Evolutionary conservation across 2,329 filamentous ascomycete species (phyloP), one percentile per base, ranked within the genome.

Genomic region (Cordyceps militaris): DNA sequence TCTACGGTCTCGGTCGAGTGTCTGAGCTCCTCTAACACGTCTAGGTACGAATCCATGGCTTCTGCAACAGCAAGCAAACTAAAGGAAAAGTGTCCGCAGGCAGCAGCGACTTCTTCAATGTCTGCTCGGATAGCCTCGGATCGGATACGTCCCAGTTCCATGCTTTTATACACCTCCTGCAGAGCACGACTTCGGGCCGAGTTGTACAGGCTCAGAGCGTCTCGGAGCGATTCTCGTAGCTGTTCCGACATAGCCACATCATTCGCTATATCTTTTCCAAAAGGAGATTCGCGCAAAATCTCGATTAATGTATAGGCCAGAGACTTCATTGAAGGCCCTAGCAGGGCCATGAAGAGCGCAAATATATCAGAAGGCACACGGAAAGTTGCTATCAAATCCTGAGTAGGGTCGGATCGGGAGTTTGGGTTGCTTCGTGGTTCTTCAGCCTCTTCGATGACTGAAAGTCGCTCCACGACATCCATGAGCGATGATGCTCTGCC

Each of bases 71-170:
- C 89, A 61, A 94, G 83, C 26, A 99, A 77, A 44, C 89, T 95
- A 69, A 94, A 97, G 67, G 89, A 93, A 68, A 97, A 99, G 71
- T 97, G 92, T 0, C 94, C 93, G 67, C 94, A 99, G 58, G 92
- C 95, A n/a, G 94, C 93, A 42, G 93, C 92, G 11, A 97, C 92
- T 71, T 99, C 94, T 70, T 99, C 94, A 58, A 96, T 91, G 70
- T 97, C 94, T 2, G 93, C 94, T 67, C 95, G 87, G 9, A 93
- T 81, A 61, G 88, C 87, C 54, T 90, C 80, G 0, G 87, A 86
- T 43, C 84, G 81, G 3, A 84, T 77, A 59, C 83, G 83, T 11
- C 83, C 83, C 40, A 91, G 78, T 64, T 91, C 86, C 60, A 91
- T 91, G 53, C 83, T 88, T 61, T 82, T 85, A 71, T 99, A 97